Evolutionary conservation across 2,329 filamentous ascomycete genomes (phyloP), one percentile per base, ranked within the genome.

Genomic region (Penicillium sumatraense): DNA sequence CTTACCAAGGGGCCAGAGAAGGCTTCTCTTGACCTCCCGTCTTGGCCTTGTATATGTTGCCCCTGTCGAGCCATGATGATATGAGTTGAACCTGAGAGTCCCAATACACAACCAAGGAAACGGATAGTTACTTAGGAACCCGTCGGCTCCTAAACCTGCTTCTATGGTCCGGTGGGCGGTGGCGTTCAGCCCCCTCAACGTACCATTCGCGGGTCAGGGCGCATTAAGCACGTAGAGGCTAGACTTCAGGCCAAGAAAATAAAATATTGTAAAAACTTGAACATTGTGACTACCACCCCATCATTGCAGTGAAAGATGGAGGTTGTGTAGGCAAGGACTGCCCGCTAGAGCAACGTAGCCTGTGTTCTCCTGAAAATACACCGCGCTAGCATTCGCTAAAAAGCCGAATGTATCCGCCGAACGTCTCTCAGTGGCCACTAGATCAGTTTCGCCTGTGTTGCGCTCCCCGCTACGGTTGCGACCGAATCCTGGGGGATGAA

Each of bases 401-500:
- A n/a, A 21, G 26, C 42, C 42, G 42, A 46, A 46, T 46, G 21
- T 29, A 46, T 46, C 42, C 42, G 42, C 26, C 14, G 21, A 13
- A 10, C 16, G 10, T 10, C 18, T 20, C 42, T 11, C 13, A 44
- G 23, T 44, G 23, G 23, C 21, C n/a, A 44, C 8, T 44, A 6
- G 8, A 4, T 26, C 40, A 27, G 13, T 44, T 44, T 44, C 9
- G 26, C 11, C 42, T 23, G 18, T 46, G 9, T 46, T 27, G 42
- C 23, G 20, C 42, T 46, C 42, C 27, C 23, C 57, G 49, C 56
- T 51, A 29, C 60, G 58, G 59, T 56, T 49, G 42, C 46, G 54
- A 52, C 57, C 61, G 53, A 60, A 61, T 57, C 53, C 61, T 56
- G 61, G 61, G 61, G 61, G 61, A 58, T 60, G 11, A n/a, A 13